A percentile compares a stretch with the other conserved stretches of the same genome.
These are phyloP conservation scores for Serendipita indica DNA, from an alignment of 768 basidiomycete genomes.

Conservation along the genomic window DNA sequence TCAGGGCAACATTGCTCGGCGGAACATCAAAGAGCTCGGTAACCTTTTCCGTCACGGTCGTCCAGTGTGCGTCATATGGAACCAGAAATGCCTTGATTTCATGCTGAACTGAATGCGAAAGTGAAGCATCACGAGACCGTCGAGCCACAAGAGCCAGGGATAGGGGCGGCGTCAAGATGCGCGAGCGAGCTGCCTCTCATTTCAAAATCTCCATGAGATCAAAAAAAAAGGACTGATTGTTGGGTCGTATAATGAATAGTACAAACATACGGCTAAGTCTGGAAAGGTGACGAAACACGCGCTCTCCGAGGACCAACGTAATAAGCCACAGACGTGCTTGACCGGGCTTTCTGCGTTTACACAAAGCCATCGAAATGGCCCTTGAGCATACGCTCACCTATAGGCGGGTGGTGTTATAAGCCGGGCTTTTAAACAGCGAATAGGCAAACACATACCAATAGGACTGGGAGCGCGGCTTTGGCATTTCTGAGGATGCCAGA, in stretches of 20 bases:
- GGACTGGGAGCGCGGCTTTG: conserved; percentile 56
- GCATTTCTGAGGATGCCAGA: conserved; percentile 22
- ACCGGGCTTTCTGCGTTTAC: conserved; percentile 33
- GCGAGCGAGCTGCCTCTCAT: not conserved
- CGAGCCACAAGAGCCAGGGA: not conserved
- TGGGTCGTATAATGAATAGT: not conserved
- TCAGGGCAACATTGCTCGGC: conserved; percentile 1
- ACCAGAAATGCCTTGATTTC: conserved; percentile 6
- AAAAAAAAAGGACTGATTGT: not conserved
- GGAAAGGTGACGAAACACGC: not conserved
- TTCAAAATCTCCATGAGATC: not conserved
- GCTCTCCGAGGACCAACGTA: not conserved
- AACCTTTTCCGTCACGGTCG: not conserved
- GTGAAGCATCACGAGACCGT: conserved; percentile 5
- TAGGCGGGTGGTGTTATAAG: conserved; percentile 40
- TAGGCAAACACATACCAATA: conserved; percentile 25
- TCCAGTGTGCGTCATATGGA: not conserved
- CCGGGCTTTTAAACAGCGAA: conserved; percentile 34
- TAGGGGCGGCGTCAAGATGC: not conserved
- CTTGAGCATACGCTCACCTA: conserved; percentile 79
- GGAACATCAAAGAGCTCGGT: not conserved
- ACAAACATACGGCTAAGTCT: not conserved
- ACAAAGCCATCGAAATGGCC: conserved; percentile 87
- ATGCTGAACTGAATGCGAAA: conserved; percentile 2
- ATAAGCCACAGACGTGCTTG: conserved; percentile 21